Evolutionary conservation across 192 early-diverging fungal genomes (phyloP), one percentile per base, ranked within the genome.

Genomic region (Gigaspora rosea): DNA sequence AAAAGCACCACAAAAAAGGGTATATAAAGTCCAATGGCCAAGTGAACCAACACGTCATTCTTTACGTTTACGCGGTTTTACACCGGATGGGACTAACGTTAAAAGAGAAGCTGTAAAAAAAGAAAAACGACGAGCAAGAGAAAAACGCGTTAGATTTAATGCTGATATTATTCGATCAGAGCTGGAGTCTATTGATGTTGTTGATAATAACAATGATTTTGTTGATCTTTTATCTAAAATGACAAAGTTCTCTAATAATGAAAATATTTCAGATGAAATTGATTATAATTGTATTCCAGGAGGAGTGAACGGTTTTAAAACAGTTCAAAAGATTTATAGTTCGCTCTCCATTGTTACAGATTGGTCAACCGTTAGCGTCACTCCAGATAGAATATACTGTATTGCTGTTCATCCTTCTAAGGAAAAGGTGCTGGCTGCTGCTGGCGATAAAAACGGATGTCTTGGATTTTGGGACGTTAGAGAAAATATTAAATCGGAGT

Each of bases 381-480:
- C 83, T 6, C 82, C 83, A 20, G 83, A 83, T 8, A 71, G 87
- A 18, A 78, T 87, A 54, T 84, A 82, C 63, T 80, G 74, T 65
- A 76, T 86, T 76, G 87, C 87, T 10, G 76, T 89, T 15, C 89
- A 92, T 58, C 89, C 88, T 61, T 86, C 84, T 22, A 76, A 46
- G 9, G 82, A 80, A 22, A 89, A 89, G 75, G 41, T 92, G 22
- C 48, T 91, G 22, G 88, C 78, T 13, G 83, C 81, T 62, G 85
- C 79, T 12, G 86, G 87, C 1, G 88, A 87, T 65, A 82, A 85
- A 33, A 61, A 69, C 1, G 89, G 90, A 22, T 80, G 82, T 59
- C 64, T 91, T 10, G 81, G 87, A 11, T 87, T 92, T 51, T 92
- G 90, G 88, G 85, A 90, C 61, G 69, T 91, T 22, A 80, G 88